Percentiles rank a stretch among this genome's conserved stretches.
phyloP scores from a whole-genome alignment of 2,329 filamentous ascomycete species.

The Botrytis cinerea region DNA sequence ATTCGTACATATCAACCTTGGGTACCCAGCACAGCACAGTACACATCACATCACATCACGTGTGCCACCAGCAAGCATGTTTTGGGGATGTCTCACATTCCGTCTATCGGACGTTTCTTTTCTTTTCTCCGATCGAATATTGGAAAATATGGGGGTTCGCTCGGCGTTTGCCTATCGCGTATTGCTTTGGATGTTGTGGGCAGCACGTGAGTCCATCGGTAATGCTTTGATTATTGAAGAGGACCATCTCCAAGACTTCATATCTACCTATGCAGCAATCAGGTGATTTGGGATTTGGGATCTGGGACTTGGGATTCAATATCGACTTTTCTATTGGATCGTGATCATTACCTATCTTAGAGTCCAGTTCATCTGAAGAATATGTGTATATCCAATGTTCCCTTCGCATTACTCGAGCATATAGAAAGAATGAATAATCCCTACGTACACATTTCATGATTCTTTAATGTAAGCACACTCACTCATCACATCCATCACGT shows the following conservation, averaged over 20 bases:
- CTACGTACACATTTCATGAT: background rate
- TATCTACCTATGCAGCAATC: background rate
- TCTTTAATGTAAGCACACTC: background rate
- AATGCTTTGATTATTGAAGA: background rate
- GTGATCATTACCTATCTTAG: too few species aligned
- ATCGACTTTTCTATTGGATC: background rate
- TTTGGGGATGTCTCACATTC: background rate
- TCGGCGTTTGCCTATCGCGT: background rate
- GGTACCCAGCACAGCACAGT: too few species aligned
- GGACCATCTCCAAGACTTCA: background rate
- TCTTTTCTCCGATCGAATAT: slow-evolving; percentile 1
- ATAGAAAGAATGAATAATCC: too few species aligned
- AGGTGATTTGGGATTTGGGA: background rate
- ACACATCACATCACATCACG: background rate
- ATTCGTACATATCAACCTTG: background rate
- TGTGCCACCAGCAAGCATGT: background rate
- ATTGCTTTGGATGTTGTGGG: background rate
- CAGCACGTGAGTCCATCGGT: background rate
- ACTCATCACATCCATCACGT: background rate
- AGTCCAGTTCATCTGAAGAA: background rate
- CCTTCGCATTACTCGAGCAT: too few species aligned
- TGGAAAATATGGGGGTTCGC: background rate
- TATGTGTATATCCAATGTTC: background rate
- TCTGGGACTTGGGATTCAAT: background rate
- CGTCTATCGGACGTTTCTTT: background rate